These are phyloP conservation scores for Sclerotinia glacialis DNA, from an alignment of 2,329 filamentous ascomycete genomes.

Conservation along the genomic window DNA sequence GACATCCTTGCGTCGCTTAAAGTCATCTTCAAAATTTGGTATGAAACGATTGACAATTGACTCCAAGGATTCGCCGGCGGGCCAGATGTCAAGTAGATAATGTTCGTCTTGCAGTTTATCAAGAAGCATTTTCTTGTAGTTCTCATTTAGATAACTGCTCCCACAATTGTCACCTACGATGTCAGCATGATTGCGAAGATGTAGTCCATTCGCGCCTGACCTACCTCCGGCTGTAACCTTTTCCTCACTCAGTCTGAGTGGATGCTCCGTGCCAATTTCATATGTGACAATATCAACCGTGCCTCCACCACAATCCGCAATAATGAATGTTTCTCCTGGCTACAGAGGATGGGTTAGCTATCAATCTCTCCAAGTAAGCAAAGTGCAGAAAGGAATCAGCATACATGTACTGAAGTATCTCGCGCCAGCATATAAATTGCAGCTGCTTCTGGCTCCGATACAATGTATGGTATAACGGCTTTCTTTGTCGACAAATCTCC, in stretches of 20 bases:
- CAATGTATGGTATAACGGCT: constrained; percentile 27
- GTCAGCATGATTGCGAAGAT: background rate
- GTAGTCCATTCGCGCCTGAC: background rate
- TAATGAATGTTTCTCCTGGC: constrained; percentile 30
- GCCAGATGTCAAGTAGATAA: constrained; percentile 14
- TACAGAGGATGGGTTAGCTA: constrained; percentile 6
- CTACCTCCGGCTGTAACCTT: constrained; percentile 26
- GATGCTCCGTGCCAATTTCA: constrained; percentile 28
- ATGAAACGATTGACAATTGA: constrained; percentile 13
- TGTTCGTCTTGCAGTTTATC: constrained; percentile 4
- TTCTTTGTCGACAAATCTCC: constrained; percentile 14
- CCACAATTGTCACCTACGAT: constrained; percentile 24
- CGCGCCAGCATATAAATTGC: constrained; percentile 31
- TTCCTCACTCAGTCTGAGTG: constrained; percentile 32
- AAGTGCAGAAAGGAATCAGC: background rate
- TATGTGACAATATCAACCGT: constrained; percentile 35
- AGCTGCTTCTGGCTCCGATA: constrained; percentile 37
- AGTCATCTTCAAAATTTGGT: constrained; percentile 5
- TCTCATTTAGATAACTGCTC: constrained; percentile 26
- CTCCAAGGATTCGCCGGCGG: constrained; percentile 8
- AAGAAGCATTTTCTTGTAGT: constrained; percentile 14
- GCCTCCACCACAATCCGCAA: constrained; percentile 35
- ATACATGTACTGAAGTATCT: constrained; percentile 15
- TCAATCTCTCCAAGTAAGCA: background rate
- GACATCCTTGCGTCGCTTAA: constrained; percentile 13